Evolutionary conservation across 352 stramenopile species (phyloP).

Genomic region (Pythium dissimile): DNA sequence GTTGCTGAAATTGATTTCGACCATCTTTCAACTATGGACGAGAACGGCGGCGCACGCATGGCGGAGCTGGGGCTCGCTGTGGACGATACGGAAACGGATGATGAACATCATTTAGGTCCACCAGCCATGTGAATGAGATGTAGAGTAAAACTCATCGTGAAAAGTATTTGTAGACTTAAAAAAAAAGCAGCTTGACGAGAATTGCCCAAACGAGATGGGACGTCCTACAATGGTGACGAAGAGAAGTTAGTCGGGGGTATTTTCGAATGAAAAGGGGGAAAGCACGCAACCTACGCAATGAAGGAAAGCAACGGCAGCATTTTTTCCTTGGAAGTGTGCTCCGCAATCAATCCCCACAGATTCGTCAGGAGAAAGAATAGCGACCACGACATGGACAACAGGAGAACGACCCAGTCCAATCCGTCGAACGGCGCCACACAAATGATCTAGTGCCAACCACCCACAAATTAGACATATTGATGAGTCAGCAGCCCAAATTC

Average conservation of each 20-base stretch:
- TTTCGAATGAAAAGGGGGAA: neutral
- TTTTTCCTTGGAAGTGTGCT: slow-evolving; percentile 85
- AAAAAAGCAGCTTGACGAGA: slow-evolving; percentile 86
- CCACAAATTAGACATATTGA: neutral
- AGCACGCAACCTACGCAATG: slow-evolving; percentile 54
- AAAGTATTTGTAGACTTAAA: slow-evolving; percentile 36
- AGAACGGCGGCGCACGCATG: slow-evolving; percentile 9
- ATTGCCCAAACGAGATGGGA: slow-evolving; percentile 81
- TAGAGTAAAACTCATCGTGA: neutral
- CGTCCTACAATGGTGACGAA: too few species aligned
- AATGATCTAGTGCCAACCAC: slow-evolving; percentile 44
- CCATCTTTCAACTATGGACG: slow-evolving; percentile 7
- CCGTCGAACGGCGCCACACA: slow-evolving; percentile 71
- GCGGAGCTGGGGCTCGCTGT: slow-evolving; percentile 10
- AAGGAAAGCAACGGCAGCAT: slow-evolving; percentile 80
- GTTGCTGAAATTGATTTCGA: slow-evolving; percentile 27
- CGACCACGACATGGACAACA: slow-evolving; percentile 82
- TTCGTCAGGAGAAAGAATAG: slow-evolving; percentile 82
- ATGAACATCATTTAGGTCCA: slow-evolving; percentile 3
- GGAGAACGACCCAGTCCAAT: slow-evolving; percentile 77
- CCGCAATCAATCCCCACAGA: slow-evolving; percentile 68
- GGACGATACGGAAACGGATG: slow-evolving; percentile 7
- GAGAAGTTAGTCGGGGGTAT: too few species aligned
- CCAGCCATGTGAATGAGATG: neutral
- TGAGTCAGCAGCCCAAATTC: neutral